Evolutionary conservation across 2,329 filamentous ascomycete genomes (phyloP).

Genomic region (Lomentospora prolificans): DNA sequence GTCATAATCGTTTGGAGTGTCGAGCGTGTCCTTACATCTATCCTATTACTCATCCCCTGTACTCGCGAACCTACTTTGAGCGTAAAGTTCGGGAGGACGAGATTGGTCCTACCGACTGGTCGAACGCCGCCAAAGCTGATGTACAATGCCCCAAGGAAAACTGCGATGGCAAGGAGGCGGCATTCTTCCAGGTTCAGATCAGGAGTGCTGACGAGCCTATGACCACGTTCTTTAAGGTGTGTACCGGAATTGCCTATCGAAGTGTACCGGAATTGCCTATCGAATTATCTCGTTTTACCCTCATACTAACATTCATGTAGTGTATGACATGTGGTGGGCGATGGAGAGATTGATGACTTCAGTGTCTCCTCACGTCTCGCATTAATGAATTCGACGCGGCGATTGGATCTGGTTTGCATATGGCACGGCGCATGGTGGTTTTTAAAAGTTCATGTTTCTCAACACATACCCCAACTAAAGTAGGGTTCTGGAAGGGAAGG

Average conservation of each 20-base stretch:
- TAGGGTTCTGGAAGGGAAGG: no score
- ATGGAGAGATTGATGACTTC: slow-evolving; percentile 47
- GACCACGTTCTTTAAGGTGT: slow-evolving; percentile 90
- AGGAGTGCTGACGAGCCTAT: slow-evolving; percentile 96
- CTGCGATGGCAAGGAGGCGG: slow-evolving; percentile 77
- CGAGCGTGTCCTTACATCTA: slow-evolving; percentile 92
- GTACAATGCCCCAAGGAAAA: slow-evolving; percentile 74
- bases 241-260: slow-evolving; percentile 13
- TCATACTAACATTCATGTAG: slow-evolving; percentile 27
- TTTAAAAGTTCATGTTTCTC: background rate
- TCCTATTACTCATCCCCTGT: slow-evolving; percentile 68
- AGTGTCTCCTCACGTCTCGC: background rate
- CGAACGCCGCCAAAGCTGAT: slow-evolving; percentile 76
- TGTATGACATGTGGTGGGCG: slow-evolving; percentile 57
- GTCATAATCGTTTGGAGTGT: slow-evolving; percentile 81
- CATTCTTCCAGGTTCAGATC: slow-evolving; percentile 96
- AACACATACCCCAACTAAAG: background rate
- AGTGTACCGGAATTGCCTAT: slow-evolving; percentile 13
- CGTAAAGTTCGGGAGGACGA: slow-evolving; percentile 84
- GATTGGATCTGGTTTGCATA: background rate
- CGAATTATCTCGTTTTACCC: no score
- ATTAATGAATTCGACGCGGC: background rate
- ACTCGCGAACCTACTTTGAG: slow-evolving; percentile 73
- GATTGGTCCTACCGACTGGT: slow-evolving; percentile 80
- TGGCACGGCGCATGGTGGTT: background rate